These are phyloP conservation scores for Iris macrosiphon DNA, from an alignment of 106 monocot genomes.

Conservation along the genomic window DNA sequence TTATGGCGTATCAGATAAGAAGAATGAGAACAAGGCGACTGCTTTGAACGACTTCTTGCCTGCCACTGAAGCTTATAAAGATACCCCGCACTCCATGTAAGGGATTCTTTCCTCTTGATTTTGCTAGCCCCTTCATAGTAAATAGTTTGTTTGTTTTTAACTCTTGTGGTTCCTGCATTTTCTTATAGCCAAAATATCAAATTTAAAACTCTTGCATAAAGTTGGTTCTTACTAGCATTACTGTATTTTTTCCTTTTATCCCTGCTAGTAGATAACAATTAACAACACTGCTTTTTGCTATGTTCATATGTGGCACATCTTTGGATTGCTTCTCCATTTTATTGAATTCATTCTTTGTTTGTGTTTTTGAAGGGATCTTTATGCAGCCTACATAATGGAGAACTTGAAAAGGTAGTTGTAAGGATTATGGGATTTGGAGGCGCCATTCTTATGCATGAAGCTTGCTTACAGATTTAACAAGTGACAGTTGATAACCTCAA, in stretches of 20 bases:
- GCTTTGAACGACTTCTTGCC: constrained; percentile 80
- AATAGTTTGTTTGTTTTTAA: no score
- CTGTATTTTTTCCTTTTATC: no score
- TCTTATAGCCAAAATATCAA: no score
- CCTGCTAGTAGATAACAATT: not conserved
- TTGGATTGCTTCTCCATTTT: no score
- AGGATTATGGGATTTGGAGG: no score
- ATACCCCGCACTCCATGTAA: constrained; percentile 77
- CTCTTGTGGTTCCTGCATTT: no score
- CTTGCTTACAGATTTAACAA: no score
- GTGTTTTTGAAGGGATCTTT: constrained; percentile 38
- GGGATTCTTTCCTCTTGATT: not conserved
- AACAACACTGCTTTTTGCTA: not conserved
- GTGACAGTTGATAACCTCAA: no score
- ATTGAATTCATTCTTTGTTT: not conserved
- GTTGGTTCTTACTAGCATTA: no score
- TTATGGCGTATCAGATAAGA: constrained; percentile 48
- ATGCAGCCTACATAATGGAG: constrained; percentile 55
- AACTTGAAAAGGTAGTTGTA: constrained; percentile 35
- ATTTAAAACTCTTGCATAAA: no score
- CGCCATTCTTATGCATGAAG: no score
- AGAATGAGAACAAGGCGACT: constrained; percentile 88
- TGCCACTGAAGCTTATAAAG: constrained; percentile 43
- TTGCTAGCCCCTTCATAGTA: no score
- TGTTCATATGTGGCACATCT: not conserved